A percentile compares a stretch with the other conserved stretches of the same genome.
These are phyloP conservation scores for Cladophialophora immunda DNA, from an alignment of 2,329 filamentous ascomycete species.

Conservation along the genomic window DNA sequence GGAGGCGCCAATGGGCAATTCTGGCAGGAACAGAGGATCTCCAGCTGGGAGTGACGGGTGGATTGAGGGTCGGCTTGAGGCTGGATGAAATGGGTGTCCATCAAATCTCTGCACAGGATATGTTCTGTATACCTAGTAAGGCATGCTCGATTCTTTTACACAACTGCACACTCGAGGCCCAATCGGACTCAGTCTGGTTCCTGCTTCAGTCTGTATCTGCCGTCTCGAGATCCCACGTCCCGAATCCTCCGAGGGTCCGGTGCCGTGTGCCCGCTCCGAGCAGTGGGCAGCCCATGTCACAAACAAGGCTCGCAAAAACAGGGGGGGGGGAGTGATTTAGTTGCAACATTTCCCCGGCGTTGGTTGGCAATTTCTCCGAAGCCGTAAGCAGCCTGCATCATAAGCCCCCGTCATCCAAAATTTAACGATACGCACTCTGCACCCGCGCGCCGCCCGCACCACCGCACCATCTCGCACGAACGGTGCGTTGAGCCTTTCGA, in stretches of 20 bases:
- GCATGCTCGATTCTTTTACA: neutral
- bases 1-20: slow-evolving; percentile 48
- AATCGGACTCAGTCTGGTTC: neutral
- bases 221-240: too few relatives aligned
- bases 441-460: too few relatives aligned
- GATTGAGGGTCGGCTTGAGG: neutral
- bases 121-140: neutral
- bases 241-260: too few relatives aligned
- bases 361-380: neutral
- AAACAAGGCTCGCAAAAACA: too few relatives aligned
- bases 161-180: neutral
- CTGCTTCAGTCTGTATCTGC: neutral
- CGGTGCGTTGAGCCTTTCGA: too few relatives aligned
- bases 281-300: too few relatives aligned
- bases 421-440: neutral
- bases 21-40: slow-evolving; percentile 50
- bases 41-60: slow-evolving; percentile 31
- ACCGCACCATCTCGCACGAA: slow-evolving; percentile 4
- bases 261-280: too few relatives aligned
- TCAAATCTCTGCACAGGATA: neutral
- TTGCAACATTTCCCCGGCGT: neutral
- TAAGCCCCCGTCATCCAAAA: neutral
- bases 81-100: neutral
- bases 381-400: neutral
- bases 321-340: too few relatives aligned